These are phyloP conservation scores for Penicillium janthinellum DNA, from an alignment of 2,329 filamentous ascomycete species.

Conservation along the genomic window DNA sequence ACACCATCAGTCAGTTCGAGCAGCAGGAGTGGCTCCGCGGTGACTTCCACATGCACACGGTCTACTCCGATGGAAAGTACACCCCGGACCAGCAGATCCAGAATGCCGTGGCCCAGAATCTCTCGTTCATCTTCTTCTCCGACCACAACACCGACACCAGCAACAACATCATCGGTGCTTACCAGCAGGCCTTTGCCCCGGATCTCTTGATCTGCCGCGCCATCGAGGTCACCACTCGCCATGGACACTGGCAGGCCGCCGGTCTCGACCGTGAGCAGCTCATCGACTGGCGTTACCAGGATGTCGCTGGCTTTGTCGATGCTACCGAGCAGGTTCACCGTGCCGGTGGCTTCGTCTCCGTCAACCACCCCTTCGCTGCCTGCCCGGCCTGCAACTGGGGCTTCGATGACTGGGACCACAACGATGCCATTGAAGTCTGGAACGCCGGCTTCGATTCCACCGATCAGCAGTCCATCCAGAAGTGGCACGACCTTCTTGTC, in stretches of 20 bases:
- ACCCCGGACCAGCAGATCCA: background rate
- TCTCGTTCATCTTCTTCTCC: conserved; percentile 29
- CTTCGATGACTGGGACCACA: conserved; percentile 21
- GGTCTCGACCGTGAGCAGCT: conserved; percentile 21
- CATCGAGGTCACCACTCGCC: conserved; percentile 29
- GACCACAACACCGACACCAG: conserved; percentile 28
- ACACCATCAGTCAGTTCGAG: conserved; percentile 5
- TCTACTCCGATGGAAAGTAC: conserved; percentile 25
- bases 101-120: conserved; percentile 9
- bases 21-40: conserved; percentile 21
- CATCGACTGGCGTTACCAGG: conserved; percentile 8
- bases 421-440: conserved; percentile 27
- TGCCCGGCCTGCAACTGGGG: conserved; percentile 25
- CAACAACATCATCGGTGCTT: conserved; percentile 22
- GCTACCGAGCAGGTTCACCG: conserved; percentile 16
- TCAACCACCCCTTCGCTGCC: conserved; percentile 24
- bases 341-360: conserved; percentile 16
- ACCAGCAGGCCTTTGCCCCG: conserved; percentile 18
- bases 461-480: conserved; percentile 20
- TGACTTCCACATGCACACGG: conserved; percentile 30
- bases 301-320: conserved; percentile 11
- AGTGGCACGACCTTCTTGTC: conserved; percentile 23
- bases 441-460: conserved; percentile 16
- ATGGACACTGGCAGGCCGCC: conserved; percentile 28
- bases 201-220: conserved; percentile 24